Conservation (phyloP, 75 land plant species). For the Pinus taeda region DNA sequence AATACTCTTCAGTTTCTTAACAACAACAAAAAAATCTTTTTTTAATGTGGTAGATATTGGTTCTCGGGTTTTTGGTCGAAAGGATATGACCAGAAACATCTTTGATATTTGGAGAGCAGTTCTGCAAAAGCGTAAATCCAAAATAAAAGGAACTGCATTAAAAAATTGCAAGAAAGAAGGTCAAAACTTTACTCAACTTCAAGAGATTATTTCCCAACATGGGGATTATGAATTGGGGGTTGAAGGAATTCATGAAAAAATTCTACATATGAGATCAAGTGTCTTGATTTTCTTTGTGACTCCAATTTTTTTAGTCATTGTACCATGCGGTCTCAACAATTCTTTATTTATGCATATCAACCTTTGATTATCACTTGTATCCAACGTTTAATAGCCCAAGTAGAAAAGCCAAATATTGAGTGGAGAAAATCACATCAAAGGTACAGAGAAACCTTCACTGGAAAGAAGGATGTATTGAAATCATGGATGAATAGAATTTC, state of each 20-base stretch:
- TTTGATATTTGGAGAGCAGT: conserved; percentile 98
- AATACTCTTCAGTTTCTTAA: conserved; percentile 96
- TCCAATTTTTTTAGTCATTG: conserved; percentile 60
- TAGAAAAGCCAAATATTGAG: conserved; percentile 74
- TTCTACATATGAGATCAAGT: conserved; percentile 72
- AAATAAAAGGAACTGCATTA: conserved; percentile 19
- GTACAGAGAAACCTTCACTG: conserved; percentile 38
- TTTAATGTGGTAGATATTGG: conserved; percentile 74
- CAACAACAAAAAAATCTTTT: conserved; percentile 64
- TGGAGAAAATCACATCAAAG: conserved; percentile 95
- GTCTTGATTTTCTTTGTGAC: conserved; percentile 65
- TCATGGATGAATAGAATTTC: conserved; percentile 67
- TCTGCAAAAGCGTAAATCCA: conserved; percentile 67
- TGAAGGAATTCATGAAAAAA: conserved; percentile 92
- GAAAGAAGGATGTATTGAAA: conserved; percentile 64
- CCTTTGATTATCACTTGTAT: conserved; percentile 55
- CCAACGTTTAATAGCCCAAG: conserved; percentile 63
- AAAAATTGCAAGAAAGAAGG: conserved; percentile 12
- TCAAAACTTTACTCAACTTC: conserved; percentile 41
- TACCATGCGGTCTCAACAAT: conserved; percentile 58
- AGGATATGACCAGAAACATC: conserved; percentile 85
- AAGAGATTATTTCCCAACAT: conserved; percentile 76
- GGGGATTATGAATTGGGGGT: conserved; percentile 84
- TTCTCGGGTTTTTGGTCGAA: conserved; percentile 89
- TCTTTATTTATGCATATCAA: conserved; percentile 72